A percentile compares a stretch with the other conserved stretches of the same genome.
phyloP scores from a whole-genome alignment of 139 green algal species.

The Picochlorum sp. region DNA sequence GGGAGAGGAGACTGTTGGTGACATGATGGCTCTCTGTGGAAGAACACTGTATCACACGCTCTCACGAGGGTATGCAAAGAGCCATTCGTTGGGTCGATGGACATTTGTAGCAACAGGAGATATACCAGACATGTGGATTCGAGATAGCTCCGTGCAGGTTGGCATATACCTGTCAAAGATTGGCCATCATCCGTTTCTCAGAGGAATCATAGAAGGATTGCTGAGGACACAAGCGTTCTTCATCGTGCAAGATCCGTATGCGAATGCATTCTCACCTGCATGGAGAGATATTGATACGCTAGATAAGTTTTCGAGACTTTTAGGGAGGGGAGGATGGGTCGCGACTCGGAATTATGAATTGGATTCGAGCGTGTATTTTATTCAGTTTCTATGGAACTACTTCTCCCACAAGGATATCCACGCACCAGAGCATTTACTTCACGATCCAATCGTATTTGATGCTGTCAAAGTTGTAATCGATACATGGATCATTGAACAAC shows the following conservation, averaged over 20 bases:
- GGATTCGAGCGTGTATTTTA: slow-evolving; percentile 52
- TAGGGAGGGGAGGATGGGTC: slow-evolving; percentile 45
- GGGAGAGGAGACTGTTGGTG: background rate
- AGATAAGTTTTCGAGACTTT: slow-evolving; percentile 23
- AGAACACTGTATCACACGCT: slow-evolving; percentile 13
- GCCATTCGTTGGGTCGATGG: background rate
- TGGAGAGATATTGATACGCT: slow-evolving; percentile 18
- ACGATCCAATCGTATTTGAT: slow-evolving; percentile 34
- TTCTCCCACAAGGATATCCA: slow-evolving; percentile 16
- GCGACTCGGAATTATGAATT: slow-evolving; percentile 58
- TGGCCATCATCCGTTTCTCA: slow-evolving; percentile 21
- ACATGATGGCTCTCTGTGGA: slow-evolving; percentile 9
- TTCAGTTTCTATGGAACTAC: slow-evolving; percentile 57
- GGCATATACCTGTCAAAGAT: slow-evolving; percentile 42
- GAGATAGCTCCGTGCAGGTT: slow-evolving; percentile 49
- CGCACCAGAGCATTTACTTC: slow-evolving; percentile 17
- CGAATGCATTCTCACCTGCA: slow-evolving; percentile 40
- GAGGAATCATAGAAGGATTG: slow-evolving; percentile 30
- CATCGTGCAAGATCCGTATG: slow-evolving; percentile 53
- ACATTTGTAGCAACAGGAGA: slow-evolving; percentile 22
- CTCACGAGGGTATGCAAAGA: background rate
- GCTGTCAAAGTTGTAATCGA: slow-evolving; percentile 35
- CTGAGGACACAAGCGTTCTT: slow-evolving; percentile 33
- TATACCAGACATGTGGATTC: slow-evolving; percentile 45
- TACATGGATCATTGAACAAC: slow-evolving; percentile 36